phyloP scores from a whole-genome alignment of 345 rosid genomes.

The Psidium friedrichsthalianum region DNA sequence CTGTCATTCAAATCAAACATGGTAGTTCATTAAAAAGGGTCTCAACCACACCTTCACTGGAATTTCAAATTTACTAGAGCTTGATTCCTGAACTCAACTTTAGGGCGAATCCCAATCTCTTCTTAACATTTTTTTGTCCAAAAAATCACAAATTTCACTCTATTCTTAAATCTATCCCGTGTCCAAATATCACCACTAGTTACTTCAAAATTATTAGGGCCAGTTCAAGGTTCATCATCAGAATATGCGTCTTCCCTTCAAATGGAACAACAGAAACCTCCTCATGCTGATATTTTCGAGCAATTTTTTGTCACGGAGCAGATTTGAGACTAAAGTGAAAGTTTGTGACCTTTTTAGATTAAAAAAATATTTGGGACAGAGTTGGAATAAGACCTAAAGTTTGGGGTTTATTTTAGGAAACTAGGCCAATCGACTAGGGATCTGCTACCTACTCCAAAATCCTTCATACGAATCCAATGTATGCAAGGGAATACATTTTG shows the following conservation, averaged over 20 bases:
- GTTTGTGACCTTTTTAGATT: background rate
- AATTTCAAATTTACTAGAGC: background rate
- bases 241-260: background rate
- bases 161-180: background rate
- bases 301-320: rapidly evolving
- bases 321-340: background rate
- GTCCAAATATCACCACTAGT: background rate
- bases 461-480: background rate
- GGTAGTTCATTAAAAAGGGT: background rate
- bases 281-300: rapidly evolving
- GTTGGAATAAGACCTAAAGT: background rate
- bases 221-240: background rate
- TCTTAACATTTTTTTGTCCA: rapidly evolving
- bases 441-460: background rate
- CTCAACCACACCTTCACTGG: background rate
- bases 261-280: background rate
- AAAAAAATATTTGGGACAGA: background rate
- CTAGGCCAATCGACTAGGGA: background rate
- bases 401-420: background rate
- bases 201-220: background rate
- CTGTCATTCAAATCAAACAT: background rate
- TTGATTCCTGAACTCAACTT: background rate
- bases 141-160: background rate
- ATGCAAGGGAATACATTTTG: too few relatives aligned
- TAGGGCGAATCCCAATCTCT: background rate